These are phyloP conservation scores for Albifimbria verrucaria DNA, from an alignment of 2,329 filamentous ascomycete genomes.

Conservation along the genomic window DNA sequence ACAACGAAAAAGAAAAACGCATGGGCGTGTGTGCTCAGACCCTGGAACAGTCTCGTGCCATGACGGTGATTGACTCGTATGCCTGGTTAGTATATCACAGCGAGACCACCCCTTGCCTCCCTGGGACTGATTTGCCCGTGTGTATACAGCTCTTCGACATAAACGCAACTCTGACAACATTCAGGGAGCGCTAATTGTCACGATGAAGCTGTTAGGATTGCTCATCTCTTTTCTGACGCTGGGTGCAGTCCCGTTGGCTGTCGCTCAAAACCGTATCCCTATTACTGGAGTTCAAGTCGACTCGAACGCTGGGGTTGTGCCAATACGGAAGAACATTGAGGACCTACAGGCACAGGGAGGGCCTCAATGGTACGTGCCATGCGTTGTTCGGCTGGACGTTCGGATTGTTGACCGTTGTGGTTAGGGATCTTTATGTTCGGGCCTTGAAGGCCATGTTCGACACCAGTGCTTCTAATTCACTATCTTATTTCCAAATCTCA, in stretches of 20 bases:
- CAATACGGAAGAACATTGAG: slow-evolving; percentile 45
- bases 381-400: slow-evolving; percentile 2
- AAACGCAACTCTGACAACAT: background rate
- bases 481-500: slow-evolving; percentile 49
- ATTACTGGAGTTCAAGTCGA: slow-evolving; percentile 38
- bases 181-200: background rate
- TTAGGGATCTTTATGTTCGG: slow-evolving; percentile 49
- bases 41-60: background rate
- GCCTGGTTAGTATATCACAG: background rate
- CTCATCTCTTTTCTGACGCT: slow-evolving; percentile 20
- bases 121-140: background rate
- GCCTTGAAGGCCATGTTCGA: slow-evolving; percentile 42
- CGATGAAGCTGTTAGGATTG: background rate
- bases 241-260: slow-evolving; percentile 17
- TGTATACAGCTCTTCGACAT: too few relatives aligned
- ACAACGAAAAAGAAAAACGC: background rate
- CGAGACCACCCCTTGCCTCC: background rate
- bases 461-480: slow-evolving; percentile 33
- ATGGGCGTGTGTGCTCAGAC: background rate
- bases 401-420: background rate
- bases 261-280: slow-evolving; percentile 21
- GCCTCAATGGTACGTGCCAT: slow-evolving; percentile 44
- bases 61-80: background rate
- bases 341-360: slow-evolving; percentile 37
- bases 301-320: slow-evolving; percentile 34